Evolutionary conservation across 345 rosid species (phyloP).

Genomic region (Cardamine resedifolia): DNA sequence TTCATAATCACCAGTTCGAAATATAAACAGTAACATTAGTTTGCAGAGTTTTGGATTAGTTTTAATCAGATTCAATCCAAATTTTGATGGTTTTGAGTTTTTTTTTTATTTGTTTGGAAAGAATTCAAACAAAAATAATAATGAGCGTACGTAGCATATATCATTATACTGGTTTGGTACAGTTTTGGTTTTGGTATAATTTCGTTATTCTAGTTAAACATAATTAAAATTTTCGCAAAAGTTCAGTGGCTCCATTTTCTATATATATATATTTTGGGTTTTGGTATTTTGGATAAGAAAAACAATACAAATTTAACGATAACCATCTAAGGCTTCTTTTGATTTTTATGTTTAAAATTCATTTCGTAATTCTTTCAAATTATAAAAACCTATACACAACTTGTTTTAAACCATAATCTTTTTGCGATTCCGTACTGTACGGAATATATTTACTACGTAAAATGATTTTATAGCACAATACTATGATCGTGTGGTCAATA

Average conservation of each 20-base stretch:
- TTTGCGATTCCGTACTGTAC: conserved; percentile 14
- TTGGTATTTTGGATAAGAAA: not conserved
- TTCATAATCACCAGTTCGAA: not conserved
- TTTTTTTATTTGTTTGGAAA: not conserved
- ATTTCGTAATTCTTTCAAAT: too few species aligned
- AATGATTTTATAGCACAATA: not conserved
- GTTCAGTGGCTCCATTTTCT: not conserved
- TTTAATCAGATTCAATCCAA: not conserved
- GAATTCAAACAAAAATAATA: not conserved
- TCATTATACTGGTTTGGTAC: too few species aligned
- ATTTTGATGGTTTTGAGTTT: not conserved
- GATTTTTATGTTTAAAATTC: too few species aligned
- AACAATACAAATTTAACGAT: too few species aligned
- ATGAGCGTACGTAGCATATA: not conserved
- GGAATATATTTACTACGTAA: not conserved
- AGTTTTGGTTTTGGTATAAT: not conserved
- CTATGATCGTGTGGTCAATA: conserved; percentile 20
- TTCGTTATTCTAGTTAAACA: not conserved
- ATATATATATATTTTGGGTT: not conserved
- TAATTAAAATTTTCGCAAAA: not conserved
- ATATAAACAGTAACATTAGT: not conserved
- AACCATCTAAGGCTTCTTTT: not conserved
- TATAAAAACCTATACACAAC: not conserved
- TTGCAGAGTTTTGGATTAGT: not conserved
- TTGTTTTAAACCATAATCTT: not conserved